Evolutionary conservation across 805 yeast genomes (phyloP), one percentile per base, ranked within the genome.

Genomic region (Teunomyces funiuensis): DNA sequence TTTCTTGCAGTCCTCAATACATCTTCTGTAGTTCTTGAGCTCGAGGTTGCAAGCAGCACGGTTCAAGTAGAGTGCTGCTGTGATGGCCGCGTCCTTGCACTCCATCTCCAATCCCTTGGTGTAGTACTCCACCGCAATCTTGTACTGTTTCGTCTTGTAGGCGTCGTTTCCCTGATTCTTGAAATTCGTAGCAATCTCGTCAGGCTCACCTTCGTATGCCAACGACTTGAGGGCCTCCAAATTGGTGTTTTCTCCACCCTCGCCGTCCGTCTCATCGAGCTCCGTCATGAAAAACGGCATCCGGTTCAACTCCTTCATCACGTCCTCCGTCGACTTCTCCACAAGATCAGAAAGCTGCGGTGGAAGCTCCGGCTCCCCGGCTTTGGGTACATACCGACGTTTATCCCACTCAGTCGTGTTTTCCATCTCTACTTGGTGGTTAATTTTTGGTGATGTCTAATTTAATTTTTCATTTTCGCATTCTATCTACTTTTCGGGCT

Each of bases 121-220:
- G 55, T 93, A 93, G 54, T 71, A 83, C 41, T 79, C 84, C 30
- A 87, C 70, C 0, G 99, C 99, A 48, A 80, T 79, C 42, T 77
- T 74, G 64, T 77, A 93, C 53, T 82, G 79, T 52, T 83, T 87
- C 7, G 69, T 68, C 58, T 79, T 83, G 65, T 75, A 93, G 44
- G 86, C 77, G 11, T 88, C 97, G 60, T 95, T 93, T 5, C 99
- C 99, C 58, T 91, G 97, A 46, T 78, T 82, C 49, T 89, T 88
- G 69, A 90, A 93, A 56, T 89, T 90, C 17, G 79, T 73, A 3
- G 97, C 97, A 26, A 89, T 71, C 56, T 93, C 99, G 54, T 85
- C 82, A 0, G 97, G 97, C 48, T 88, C 96, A 33, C 98, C 99
- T 37, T 93, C 99, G 57, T 88, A 89, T 0, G 95, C 96, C 51